A percentile compares a stretch with the other conserved stretches of the same genome.
These are phyloP conservation scores for Jackrogersella multiformis DNA, from an alignment of 495 filamentous ascomycete species.

Conservation along the genomic window DNA sequence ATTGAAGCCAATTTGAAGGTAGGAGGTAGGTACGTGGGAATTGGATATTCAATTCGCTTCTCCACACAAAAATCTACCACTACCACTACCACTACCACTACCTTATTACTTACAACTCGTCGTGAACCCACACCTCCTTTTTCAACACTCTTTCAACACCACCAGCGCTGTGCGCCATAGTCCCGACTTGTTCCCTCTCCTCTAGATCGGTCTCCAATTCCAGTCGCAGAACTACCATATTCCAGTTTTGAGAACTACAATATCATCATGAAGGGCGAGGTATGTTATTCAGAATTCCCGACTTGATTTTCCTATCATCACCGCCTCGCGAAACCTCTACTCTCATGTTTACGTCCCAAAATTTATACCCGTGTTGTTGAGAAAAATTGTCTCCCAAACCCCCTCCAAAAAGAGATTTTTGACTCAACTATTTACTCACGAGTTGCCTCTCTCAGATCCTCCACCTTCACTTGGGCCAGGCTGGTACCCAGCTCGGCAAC, in stretches of 20 bases:
- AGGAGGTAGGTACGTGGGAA: not conserved
- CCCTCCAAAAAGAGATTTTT: no score
- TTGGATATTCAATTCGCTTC: conserved; percentile 25
- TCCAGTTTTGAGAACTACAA: conserved; percentile 30
- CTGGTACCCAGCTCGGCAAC: conserved; percentile 92
- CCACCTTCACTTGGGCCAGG: conserved; percentile 93
- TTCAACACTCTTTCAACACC: conserved; percentile 30
- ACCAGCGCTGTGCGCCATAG: conserved; percentile 45
- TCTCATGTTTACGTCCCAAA: no score
- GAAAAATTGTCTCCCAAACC: no score
- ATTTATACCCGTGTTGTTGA: no score
- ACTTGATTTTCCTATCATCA: conserved; percentile 2
- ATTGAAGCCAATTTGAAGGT: no score
- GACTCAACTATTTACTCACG: no score
- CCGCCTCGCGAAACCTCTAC: not conserved
- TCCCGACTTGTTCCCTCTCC: conserved; percentile 26
- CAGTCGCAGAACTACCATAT: conserved; percentile 34
- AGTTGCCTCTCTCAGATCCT: conserved; percentile 66
- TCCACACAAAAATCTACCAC: conserved; percentile 40
- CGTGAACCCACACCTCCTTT: conserved; percentile 41
- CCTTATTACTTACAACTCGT: not conserved
- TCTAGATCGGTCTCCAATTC: conserved; percentile 35
- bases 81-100: no score
- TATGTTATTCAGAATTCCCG: conserved; percentile 36
- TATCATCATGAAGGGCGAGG: conserved; percentile 52